Evolutionary conservation across 2,329 filamentous ascomycete genomes (phyloP).

Genomic region (Blastomyces emzantsi): DNA sequence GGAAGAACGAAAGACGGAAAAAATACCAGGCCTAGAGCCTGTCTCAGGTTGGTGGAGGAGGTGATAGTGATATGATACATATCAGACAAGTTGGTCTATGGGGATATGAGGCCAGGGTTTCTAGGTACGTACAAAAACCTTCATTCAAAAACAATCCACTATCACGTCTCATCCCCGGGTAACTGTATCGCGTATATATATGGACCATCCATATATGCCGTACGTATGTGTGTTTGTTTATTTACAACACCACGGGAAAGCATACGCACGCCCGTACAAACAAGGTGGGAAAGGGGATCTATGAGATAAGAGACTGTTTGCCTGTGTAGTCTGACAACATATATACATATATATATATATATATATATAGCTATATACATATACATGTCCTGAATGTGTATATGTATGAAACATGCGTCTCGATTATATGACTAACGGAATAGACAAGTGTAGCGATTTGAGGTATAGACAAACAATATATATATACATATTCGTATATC

Average conservation of each 20-base stretch:
- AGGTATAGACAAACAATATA: background rate
- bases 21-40: background rate
- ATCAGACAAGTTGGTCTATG: background rate
- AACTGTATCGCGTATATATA: slow-evolving; percentile 1
- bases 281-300: background rate
- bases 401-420: background rate
- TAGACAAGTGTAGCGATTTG: slow-evolving; percentile 1
- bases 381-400: background rate
- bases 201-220: background rate
- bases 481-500: no score
- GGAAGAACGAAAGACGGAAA: background rate
- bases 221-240: background rate
- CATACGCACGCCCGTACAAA: background rate
- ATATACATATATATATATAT: background rate
- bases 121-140: background rate
- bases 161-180: background rate
- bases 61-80: background rate
- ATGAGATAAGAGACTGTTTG: background rate
- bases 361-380: background rate
- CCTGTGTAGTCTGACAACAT: background rate
- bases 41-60: background rate
- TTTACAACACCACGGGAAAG: background rate
- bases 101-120: background rate
- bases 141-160: background rate
- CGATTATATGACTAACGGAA: slow-evolving; percentile 6